Evolutionary conservation across 225 moss, liverwort and hornwort species (phyloP).

Genomic region (Takakia lepidozioides): DNA sequence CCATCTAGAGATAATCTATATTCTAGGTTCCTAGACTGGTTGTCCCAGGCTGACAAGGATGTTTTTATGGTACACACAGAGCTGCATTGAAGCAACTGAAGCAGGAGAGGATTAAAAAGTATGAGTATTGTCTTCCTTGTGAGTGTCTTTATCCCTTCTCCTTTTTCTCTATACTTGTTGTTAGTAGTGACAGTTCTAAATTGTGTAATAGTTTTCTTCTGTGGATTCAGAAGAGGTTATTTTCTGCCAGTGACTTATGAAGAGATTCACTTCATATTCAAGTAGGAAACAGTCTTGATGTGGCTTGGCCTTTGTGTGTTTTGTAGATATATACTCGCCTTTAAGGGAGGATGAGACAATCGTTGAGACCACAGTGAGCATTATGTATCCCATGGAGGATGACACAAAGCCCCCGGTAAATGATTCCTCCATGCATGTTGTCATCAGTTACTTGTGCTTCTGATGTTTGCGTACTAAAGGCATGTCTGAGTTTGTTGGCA

Average conservation of each 20-base stretch:
- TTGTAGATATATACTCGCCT: constrained; percentile 71
- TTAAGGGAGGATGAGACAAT: constrained; percentile 75
- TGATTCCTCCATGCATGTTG: not conserved
- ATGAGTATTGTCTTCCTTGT: constrained; percentile 94
- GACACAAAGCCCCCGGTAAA: constrained; percentile 67
- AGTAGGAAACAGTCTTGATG: too few relatives aligned
- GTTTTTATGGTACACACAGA: too few relatives aligned
- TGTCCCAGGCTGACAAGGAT: too few relatives aligned
- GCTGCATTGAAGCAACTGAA: constrained; percentile 88
- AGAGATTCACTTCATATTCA: too few relatives aligned
- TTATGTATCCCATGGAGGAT: constrained; percentile 87
- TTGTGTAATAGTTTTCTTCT: too few relatives aligned
- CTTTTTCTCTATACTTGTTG: too few relatives aligned
- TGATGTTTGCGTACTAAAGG: not conserved
- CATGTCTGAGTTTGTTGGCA: too few relatives aligned
- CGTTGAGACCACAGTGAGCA: constrained; percentile 64
- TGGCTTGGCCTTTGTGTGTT: not conserved
- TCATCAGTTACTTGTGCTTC: not conserved
- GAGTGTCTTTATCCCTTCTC: constrained; percentile 10
- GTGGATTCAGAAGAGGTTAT: too few relatives aligned
- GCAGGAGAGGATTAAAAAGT: constrained; percentile 85
- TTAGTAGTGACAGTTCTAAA: too few relatives aligned
- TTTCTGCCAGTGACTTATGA: too few relatives aligned
- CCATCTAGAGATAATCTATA: too few relatives aligned
- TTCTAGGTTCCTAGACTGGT: too few relatives aligned